Conservation (phyloP, 1,139 yeast species). For the Eremothecium gossypii region DNA sequence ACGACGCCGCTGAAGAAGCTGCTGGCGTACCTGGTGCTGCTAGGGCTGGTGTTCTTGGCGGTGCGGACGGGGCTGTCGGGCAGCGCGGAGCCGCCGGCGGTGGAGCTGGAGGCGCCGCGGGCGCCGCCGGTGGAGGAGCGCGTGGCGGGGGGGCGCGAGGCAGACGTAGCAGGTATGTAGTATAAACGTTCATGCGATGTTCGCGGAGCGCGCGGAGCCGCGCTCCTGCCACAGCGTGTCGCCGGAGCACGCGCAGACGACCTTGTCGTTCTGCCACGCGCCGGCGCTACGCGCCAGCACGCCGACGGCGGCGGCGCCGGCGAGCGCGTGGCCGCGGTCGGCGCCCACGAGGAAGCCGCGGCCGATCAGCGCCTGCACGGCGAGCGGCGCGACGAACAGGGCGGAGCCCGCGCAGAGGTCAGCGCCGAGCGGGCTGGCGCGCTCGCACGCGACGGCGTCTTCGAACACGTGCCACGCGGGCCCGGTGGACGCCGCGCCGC, state of each 20-base stretch:
- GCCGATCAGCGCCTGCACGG: slow-evolving; percentile 64
- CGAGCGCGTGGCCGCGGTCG: slow-evolving; percentile 30
- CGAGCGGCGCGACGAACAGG: slow-evolving; percentile 49
- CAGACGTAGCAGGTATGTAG: slow-evolving; percentile 12
- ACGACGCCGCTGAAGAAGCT: slow-evolving; percentile 40
- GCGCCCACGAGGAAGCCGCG: slow-evolving; percentile 61
- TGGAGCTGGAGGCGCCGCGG: slow-evolving; percentile 19
- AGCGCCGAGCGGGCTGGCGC: slow-evolving; percentile 29
- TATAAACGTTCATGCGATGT: slow-evolving; percentile 1
- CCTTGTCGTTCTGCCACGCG: slow-evolving; percentile 90
- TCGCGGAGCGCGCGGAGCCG: slow-evolving; percentile 45
- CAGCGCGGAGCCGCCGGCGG: slow-evolving; percentile 12
- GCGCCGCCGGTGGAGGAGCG: slow-evolving; percentile 13
- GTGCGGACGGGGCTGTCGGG: slow-evolving; percentile 22
- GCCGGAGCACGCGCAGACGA: slow-evolving; percentile 90
- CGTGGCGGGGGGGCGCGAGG: slow-evolving; percentile 11
- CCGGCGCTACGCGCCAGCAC: slow-evolving; percentile 96
- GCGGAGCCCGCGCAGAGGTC: slow-evolving; percentile 43
- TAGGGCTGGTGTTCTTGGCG: slow-evolving; percentile 27
- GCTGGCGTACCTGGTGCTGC: slow-evolving; percentile 30
- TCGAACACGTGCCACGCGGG: slow-evolving; percentile 37
- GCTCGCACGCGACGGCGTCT: slow-evolving; percentile 28
- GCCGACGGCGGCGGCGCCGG: slow-evolving; percentile 53
- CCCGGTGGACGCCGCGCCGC: slow-evolving; percentile 70
- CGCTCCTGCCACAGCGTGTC: slow-evolving; percentile 96